A percentile compares a stretch with the other conserved stretches of the same genome.
Evolutionary conservation across 2,329 filamentous ascomycete genomes (phyloP).

Genomic region (Cytospora paraplurivora): DNA sequence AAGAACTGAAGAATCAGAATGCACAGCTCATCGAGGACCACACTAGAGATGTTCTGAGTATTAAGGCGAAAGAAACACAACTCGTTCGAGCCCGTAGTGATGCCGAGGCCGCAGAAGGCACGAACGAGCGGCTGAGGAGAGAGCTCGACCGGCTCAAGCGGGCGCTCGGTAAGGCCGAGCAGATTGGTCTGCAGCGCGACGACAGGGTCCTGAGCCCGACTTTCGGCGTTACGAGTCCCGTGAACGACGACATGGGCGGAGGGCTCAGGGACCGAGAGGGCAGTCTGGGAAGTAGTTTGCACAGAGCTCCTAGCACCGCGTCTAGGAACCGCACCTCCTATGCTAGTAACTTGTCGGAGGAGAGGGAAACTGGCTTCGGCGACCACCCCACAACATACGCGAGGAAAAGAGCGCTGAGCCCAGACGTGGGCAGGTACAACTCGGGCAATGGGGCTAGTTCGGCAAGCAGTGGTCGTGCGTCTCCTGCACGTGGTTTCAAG

Average conservation of each 20-base stretch:
- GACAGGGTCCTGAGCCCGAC: slow-evolving; percentile 25
- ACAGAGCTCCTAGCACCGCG: slow-evolving; percentile 24
- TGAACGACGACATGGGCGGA: slow-evolving; percentile 58
- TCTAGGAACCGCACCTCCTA: slow-evolving; percentile 61
- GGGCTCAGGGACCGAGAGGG: slow-evolving; percentile 20
- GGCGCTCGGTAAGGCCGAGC: slow-evolving; percentile 68
- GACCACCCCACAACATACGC: slow-evolving; percentile 39
- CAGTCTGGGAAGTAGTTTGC: slow-evolving; percentile 18
- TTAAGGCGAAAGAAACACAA: slow-evolving; percentile 98
- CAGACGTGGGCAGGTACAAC: slow-evolving; percentile 47
- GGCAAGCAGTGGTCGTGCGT: slow-evolving; percentile 58
- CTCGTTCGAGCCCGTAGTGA: slow-evolving; percentile 89
- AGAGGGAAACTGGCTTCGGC: slow-evolving; percentile 66
- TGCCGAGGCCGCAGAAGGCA: slow-evolving; percentile 83
- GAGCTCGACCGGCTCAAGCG: slow-evolving; percentile 94
- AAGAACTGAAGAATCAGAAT: slow-evolving; percentile 95
- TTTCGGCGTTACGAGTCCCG: slow-evolving; percentile 51
- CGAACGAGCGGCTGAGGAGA: slow-evolving; percentile 78
- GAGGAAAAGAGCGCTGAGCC: slow-evolving; percentile 55
- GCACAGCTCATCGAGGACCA: slow-evolving; percentile 96
- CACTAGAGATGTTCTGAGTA: slow-evolving; percentile 89
- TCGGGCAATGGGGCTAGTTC: slow-evolving; percentile 48
- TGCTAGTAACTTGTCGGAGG: slow-evolving; percentile 68
- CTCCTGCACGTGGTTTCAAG: slow-evolving; percentile 59
- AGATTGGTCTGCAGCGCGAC: slow-evolving; percentile 39